Percentiles rank a stretch among this genome's conserved stretches.
Evolutionary conservation across 441 rosid species (phyloP).

Genomic region (Populus hybrid): DNA sequence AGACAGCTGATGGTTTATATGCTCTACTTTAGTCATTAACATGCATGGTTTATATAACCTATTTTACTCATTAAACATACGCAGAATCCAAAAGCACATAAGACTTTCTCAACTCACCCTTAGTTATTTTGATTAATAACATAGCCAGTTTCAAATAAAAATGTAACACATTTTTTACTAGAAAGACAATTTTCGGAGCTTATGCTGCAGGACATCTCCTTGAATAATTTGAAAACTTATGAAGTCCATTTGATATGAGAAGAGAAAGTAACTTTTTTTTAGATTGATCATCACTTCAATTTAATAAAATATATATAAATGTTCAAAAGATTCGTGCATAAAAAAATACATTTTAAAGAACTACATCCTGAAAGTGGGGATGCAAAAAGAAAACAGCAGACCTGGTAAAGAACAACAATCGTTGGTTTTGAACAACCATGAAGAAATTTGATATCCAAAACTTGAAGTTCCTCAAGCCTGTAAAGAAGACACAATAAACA

Average conservation of each 20-base stretch:
- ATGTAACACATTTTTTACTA: neutral
- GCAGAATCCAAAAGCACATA: neutral
- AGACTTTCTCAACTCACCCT: neutral
- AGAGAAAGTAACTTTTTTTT: neutral
- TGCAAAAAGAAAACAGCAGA: slow-evolving; percentile 21
- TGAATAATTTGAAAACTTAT: neutral
- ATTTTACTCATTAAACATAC: neutral
- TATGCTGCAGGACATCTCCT: neutral
- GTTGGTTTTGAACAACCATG: slow-evolving; percentile 91
- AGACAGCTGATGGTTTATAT: neutral
- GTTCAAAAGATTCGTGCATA: neutral
- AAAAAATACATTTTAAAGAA: neutral
- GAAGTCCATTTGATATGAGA: neutral
- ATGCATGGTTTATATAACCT: neutral
- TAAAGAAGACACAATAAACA: slow-evolving; percentile 21
- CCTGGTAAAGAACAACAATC: slow-evolving; percentile 94
- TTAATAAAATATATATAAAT: neutral
- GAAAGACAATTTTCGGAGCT: neutral
- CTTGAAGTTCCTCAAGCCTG: slow-evolving; percentile 98
- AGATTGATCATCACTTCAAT: neutral
- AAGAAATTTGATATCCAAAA: slow-evolving; percentile 91
- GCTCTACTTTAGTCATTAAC: neutral
- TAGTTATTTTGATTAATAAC: neutral
- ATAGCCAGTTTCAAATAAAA: neutral
- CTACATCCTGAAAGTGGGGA: neutral